phyloP scores from a whole-genome alignment of 2,329 filamentous ascomycete genomes.

The Ophiostoma piceae region DNA sequence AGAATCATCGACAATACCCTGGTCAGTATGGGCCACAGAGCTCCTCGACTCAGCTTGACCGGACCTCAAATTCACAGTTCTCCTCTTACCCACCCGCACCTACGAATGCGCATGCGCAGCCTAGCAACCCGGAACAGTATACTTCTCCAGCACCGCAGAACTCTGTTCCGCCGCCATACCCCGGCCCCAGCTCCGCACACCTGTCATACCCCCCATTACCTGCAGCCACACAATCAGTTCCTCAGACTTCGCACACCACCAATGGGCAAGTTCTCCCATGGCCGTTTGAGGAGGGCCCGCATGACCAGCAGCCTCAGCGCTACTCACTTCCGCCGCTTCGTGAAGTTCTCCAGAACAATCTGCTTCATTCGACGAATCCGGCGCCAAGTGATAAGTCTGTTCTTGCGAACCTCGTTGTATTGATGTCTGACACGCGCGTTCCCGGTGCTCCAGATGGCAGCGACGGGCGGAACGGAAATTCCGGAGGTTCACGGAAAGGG shows the following conservation, averaged over 20 bases:
- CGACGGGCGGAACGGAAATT: neutral
- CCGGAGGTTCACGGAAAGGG: neutral
- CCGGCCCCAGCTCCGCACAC: neutral
- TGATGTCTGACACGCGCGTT: constrained; percentile 30
- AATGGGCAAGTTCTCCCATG: constrained; percentile 19
- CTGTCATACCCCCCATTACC: neutral
- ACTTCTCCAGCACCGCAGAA: neutral
- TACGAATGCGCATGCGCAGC: neutral
- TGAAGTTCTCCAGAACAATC: constrained; percentile 27
- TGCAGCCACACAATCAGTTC: neutral
- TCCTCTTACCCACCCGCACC: neutral
- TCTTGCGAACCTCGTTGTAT: constrained; percentile 27
- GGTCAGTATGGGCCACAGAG: neutral
- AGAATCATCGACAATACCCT: neutral
- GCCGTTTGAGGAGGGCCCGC: constrained; percentile 23
- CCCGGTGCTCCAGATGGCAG: constrained; percentile 9
- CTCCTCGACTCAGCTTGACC: neutral
- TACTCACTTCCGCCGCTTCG: constrained; percentile 26
- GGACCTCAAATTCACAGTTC: neutral
- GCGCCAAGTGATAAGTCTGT: constrained; percentile 14
- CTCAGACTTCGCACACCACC: neutral
- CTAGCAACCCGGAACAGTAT: neutral
- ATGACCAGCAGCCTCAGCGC: constrained; percentile 17
- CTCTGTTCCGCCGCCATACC: neutral
- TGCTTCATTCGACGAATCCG: constrained; percentile 16